Evolutionary conservation across 23 red algal genomes (phyloP).

Genomic region (Agarophyton chilense): DNA sequence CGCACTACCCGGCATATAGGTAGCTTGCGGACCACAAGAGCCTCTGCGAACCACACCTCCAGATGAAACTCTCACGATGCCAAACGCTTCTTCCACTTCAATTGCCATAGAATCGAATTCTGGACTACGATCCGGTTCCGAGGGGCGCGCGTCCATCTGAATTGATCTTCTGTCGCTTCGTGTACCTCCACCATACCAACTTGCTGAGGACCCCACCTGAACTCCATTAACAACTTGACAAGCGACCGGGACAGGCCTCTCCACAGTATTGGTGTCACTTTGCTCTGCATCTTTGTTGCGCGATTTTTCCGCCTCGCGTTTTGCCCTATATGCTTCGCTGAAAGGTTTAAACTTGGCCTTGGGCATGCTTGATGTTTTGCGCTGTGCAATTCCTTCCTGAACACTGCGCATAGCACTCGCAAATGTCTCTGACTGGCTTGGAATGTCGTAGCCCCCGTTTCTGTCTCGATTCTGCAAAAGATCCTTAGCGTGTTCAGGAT

Average conservation of each 20-base stretch:
- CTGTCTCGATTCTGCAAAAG: conserved; percentile 37
- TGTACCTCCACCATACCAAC: conserved; percentile 38
- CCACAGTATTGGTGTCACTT: not conserved
- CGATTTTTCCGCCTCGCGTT: conserved; percentile 22
- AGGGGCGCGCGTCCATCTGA: not conserved
- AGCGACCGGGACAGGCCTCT: not conserved
- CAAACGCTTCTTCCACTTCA: conserved; percentile 34
- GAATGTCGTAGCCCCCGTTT: conserved; percentile 44
- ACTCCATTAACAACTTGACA: conserved; percentile 25
- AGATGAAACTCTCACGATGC: conserved; percentile 23
- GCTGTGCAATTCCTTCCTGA: conserved; percentile 66
- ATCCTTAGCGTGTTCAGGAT: conserved; percentile 65
- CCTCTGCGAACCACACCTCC: conserved; percentile 7
- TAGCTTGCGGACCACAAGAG: not conserved
- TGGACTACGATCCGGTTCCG: not conserved
- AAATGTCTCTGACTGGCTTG: conserved; percentile 71
- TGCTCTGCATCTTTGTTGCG: conserved; percentile 1
- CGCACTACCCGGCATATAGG: not conserved
- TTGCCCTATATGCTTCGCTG: conserved; percentile 56
- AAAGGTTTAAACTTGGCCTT: conserved; percentile 68
- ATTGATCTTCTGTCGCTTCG: not conserved
- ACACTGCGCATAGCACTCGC: conserved; percentile 68
- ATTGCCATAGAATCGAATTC: conserved; percentile 27
- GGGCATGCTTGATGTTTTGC: conserved; percentile 70
- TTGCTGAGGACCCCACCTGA: conserved; percentile 31